Evolutionary conservation across 2,329 filamentous ascomycete genomes (phyloP).

Genomic region (Dryadomyces sulphureus): DNA sequence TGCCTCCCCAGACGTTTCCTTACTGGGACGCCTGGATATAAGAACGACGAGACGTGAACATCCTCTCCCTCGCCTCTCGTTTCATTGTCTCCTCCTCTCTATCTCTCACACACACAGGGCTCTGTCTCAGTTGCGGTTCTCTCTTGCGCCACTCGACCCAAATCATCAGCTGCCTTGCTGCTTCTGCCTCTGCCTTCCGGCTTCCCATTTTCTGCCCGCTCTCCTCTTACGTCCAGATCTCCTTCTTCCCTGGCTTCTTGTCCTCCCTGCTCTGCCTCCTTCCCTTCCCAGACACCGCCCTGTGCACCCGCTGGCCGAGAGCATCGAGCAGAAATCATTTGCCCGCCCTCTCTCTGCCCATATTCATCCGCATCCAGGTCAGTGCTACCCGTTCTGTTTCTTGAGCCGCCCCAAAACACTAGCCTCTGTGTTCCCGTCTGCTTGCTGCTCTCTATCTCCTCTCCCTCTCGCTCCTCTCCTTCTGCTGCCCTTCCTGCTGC

Average conservation of each 20-base stretch:
- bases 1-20: neutral
- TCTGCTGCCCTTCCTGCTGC: neutral
- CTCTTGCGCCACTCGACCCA: neutral
- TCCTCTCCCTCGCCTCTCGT: neutral
- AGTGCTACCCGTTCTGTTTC: constrained; percentile 1
- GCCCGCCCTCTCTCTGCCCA: neutral
- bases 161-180: neutral
- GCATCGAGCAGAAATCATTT: neutral
- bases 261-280: neutral
- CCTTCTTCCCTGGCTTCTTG: neutral
- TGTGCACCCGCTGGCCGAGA: neutral
- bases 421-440: neutral
- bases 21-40: neutral
- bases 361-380: neutral
- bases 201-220: no score
- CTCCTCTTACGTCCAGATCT: no score
- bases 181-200: neutral
- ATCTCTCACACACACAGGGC: neutral
- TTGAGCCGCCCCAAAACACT: constrained; percentile 1
- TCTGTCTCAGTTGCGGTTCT: neutral
- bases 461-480: no score
- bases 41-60: neutral
- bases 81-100: neutral
- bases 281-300: neutral
- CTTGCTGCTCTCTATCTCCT: no score